Percentiles rank a stretch among this genome's conserved stretches.
These are phyloP conservation scores for Chlamydomonas eustigma DNA, from an alignment of 139 green algal genomes.

Conservation along the genomic window DNA sequence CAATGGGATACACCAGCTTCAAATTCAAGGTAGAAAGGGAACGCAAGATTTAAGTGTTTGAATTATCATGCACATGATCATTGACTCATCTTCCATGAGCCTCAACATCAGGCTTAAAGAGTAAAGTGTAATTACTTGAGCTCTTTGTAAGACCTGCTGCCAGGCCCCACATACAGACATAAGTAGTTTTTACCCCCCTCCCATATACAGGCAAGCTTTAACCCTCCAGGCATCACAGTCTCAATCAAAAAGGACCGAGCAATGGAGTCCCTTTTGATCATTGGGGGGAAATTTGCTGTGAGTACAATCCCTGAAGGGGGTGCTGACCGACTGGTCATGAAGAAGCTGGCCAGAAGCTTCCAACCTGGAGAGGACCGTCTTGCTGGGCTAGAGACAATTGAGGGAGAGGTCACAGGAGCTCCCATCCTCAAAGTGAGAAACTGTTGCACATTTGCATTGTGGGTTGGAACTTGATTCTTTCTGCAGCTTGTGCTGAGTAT, in stretches of 20 bases:
- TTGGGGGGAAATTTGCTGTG: conserved; percentile 39
- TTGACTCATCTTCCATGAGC: too few relatives aligned
- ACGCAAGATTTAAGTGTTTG: too few relatives aligned
- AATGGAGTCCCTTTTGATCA: conserved; percentile 77
- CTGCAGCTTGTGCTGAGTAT: too few relatives aligned
- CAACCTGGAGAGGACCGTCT: conserved; percentile 75
- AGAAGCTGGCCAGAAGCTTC: conserved; percentile 73
- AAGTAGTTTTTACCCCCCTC: neutral
- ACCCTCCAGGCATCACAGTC: conserved; percentile 87
- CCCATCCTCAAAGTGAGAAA: conserved; percentile 4
- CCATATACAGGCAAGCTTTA: conserved; percentile 70
- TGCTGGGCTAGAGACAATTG: conserved; percentile 5
- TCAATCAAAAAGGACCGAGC: conserved; percentile 92
- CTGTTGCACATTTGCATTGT: neutral
- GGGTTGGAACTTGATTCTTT: too few relatives aligned
- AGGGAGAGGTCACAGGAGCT: neutral
- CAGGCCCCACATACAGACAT: too few relatives aligned
- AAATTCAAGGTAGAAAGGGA: too few relatives aligned
- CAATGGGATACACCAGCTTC: too few relatives aligned
- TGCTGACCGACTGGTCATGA: conserved; percentile 21
- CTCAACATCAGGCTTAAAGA: too few relatives aligned
- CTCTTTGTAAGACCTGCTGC: too few relatives aligned
- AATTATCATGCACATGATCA: too few relatives aligned
- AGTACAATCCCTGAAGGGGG: conserved; percentile 74
- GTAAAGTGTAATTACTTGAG: too few relatives aligned